phyloP scores from a whole-genome alignment of 495 filamentous ascomycete genomes.

The Aspergillus ellipticus region DNA sequence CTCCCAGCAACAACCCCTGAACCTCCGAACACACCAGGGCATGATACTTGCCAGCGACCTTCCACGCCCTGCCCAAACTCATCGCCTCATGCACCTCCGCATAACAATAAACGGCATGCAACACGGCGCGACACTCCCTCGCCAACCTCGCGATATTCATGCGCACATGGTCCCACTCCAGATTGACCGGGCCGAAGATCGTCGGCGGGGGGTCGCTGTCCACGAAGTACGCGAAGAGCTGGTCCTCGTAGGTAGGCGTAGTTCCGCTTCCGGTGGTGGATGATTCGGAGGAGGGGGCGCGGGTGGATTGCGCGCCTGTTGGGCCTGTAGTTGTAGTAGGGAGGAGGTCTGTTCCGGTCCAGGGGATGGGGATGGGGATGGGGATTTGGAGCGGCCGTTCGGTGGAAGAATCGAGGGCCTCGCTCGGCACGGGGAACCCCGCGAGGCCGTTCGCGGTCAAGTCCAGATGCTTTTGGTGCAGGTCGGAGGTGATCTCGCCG shows the following conservation, averaged over 20 bases:
- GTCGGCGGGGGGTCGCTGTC: slow-evolving; percentile 32
- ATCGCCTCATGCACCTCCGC: slow-evolving; percentile 31
- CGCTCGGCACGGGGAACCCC: slow-evolving; percentile 11
- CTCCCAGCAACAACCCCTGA: slow-evolving; percentile 28
- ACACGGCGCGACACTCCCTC: slow-evolving; percentile 22
- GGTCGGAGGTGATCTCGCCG: slow-evolving; percentile 36
- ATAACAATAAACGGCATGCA: slow-evolving; percentile 37
- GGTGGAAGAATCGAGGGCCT: too few relatives aligned
- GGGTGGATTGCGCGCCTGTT: too few relatives aligned
- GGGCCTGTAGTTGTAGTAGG: too few relatives aligned
- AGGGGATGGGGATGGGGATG: background rate
- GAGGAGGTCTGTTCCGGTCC: background rate
- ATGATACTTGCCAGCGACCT: slow-evolving; percentile 31
- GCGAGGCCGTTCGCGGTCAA: slow-evolving; percentile 25
- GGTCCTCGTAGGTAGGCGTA: slow-evolving; percentile 35
- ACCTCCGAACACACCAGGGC: slow-evolving; percentile 32
- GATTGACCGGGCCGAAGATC: slow-evolving; percentile 30
- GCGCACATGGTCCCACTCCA: slow-evolving; percentile 38
- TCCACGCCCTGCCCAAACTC: slow-evolving; percentile 30
- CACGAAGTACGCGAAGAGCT: slow-evolving; percentile 32
- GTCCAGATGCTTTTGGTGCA: slow-evolving; percentile 38
- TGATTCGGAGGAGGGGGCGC: too few relatives aligned
- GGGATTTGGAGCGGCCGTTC: too few relatives aligned
- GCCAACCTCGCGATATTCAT: slow-evolving; percentile 26
- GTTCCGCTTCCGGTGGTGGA: too few relatives aligned